Base-by-base conservation (phyloP, 75 land plant species). In the Cryptomeria japonica region DNA sequence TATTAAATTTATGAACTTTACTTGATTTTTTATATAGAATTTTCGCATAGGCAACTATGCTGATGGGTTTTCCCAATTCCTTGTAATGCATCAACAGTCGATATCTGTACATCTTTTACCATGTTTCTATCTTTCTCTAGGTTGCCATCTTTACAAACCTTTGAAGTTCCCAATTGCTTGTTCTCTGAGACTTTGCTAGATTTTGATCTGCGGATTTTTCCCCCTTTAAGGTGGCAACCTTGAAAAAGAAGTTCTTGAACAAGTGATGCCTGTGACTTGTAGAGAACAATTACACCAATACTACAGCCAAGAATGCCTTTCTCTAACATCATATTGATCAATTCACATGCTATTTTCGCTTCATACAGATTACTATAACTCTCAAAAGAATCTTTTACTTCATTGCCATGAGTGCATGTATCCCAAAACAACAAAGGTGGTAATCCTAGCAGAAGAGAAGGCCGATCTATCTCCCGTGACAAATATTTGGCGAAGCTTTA, bases 21-120 rank as follows among this genome's bases (percentile, higher is more conserved):
- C n/a, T n/a, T n/a, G n/a, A n/a, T n/a, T n/a, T n/a, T n/a, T n/a
- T n/a, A n/a, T n/a, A n/a, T n/a, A n/a, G n/a, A n/a, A n/a, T n/a
- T n/a, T n/a, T n/a, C n/a, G n/a, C n/a, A n/a, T n/a, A n/a, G n/a
- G n/a, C n/a, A n/a, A n/a, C n/a, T n/a, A n/a, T n/a, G n/a, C n/a
- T n/a, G n/a, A n/a, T n/a, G n/a, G 75, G 84, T 80, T 87, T 89
- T 89, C 36, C 87, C 90, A 84, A 89, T 82, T 38, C 90, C 90
- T 53, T 89, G 90, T 83, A 89, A 89, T 78, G 90, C 90, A 70
- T 89, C 90, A 22, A 89, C 90, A 41, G 90, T 89, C 16, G 90
- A 89, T 44, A 89, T 85, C 56, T 89, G 88, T 38, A 89, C 78
- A 44, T 89, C 84, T 34, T 15, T 38, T 85, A 86, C 53, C 10